Conservation (phyloP, 1,139 yeast genomes). For the Nakaseomyces uthaithaninus region DNA sequence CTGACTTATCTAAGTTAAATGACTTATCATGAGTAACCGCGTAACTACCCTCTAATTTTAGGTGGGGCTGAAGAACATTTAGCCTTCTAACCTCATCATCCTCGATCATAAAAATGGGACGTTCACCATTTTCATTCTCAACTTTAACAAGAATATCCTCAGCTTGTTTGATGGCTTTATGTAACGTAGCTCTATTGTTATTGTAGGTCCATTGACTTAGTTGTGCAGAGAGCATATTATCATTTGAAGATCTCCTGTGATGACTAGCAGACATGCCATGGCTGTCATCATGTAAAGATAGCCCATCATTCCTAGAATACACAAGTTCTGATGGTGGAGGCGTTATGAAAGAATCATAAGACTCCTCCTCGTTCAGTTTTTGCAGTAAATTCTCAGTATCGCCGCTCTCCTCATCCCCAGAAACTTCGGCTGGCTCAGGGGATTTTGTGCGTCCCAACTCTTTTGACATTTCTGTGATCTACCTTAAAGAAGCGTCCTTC, state of each 20-base stretch:
- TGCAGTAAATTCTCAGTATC: conserved; percentile 6
- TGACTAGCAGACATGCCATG: conserved; percentile 5
- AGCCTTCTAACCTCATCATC: conserved; percentile 12
- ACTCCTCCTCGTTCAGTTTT: conserved; percentile 5
- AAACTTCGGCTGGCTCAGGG: background rate
- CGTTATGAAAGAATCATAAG: conserved; percentile 8
- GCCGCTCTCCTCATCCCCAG: conserved; percentile 6
- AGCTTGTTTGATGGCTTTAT: conserved; percentile 20
- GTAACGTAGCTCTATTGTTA: conserved; percentile 24
- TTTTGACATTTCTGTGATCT: background rate
- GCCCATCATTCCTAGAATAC: conserved; percentile 6
- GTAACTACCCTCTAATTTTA: conserved; percentile 27
- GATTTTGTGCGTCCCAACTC: background rate
- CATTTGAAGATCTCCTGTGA: conserved; percentile 13
- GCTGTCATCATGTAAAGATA: background rate
- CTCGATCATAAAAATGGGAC: conserved; percentile 24
- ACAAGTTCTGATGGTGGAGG: conserved; percentile 5
- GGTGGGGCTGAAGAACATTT: conserved; percentile 22
- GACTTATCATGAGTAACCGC: conserved; percentile 11
- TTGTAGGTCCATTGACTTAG: conserved; percentile 31
- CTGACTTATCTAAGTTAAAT: conserved; percentile 24
- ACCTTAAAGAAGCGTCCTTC: too few relatives aligned
- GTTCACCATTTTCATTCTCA: conserved; percentile 21
- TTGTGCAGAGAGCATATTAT: conserved; percentile 23
- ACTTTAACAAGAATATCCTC: conserved; percentile 20